phyloP scores from a whole-genome alignment of 768 basidiomycete genomes.

The Xerocomellus dryophilus region DNA sequence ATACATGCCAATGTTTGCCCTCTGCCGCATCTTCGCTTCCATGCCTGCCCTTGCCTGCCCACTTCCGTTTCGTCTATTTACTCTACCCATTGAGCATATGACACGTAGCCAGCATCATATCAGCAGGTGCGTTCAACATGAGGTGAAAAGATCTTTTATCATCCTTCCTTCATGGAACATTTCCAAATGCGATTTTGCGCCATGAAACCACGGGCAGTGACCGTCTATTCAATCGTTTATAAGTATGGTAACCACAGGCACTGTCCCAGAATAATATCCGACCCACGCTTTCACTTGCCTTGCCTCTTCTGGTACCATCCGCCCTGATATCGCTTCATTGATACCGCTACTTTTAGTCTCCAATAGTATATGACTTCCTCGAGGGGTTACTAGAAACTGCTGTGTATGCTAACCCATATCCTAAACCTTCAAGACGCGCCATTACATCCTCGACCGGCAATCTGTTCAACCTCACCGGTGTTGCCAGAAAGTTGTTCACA shows the following conservation, averaged over 20 bases:
- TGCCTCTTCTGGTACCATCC: constrained; percentile 19
- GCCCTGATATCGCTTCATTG: constrained; percentile 22
- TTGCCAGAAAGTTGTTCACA: constrained; percentile 7
- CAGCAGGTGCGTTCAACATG: constrained; percentile 32
- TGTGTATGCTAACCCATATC: constrained; percentile 11
- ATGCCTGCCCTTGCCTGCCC: constrained; percentile 19
- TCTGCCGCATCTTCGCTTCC: constrained; percentile 23
- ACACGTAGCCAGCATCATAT: constrained; percentile 27
- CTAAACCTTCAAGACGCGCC: constrained; percentile 8
- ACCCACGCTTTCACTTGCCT: constrained; percentile 21
- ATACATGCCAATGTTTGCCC: constrained; percentile 17
- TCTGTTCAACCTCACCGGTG: constrained; percentile 5
- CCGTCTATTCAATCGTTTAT: constrained; percentile 30
- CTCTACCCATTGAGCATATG: constrained; percentile 25
- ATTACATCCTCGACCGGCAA: constrained; percentile 15
- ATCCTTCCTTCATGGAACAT: constrained; percentile 22
- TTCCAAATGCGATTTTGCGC: constrained; percentile 23
- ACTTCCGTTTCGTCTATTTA: constrained; percentile 26
- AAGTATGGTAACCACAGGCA: constrained; percentile 27
- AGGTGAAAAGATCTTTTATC: constrained; percentile 32
- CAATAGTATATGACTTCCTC: constrained; percentile 13
- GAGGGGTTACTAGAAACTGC: constrained; percentile 5
- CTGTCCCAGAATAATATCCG: constrained; percentile 30
- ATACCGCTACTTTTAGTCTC: constrained; percentile 23
- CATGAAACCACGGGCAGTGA: constrained; percentile 23